A percentile compares a stretch with the other conserved stretches of the same genome.
Conservation (phyloP, 352 stramenopile species). For the Pythium plurisporium region DNA sequence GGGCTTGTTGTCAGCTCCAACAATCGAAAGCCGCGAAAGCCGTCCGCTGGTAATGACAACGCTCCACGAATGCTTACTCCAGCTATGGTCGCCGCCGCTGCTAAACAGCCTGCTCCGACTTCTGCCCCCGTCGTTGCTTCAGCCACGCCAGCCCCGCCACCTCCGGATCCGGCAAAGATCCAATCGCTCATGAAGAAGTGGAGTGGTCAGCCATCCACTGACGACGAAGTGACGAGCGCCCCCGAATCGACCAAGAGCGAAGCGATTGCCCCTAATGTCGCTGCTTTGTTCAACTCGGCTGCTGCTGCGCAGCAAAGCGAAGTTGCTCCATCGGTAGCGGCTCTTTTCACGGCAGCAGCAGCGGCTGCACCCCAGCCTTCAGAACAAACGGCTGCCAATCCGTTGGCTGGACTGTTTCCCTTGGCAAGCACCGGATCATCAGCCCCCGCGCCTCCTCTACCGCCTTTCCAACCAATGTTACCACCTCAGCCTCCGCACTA, state of each 20-base stretch:
- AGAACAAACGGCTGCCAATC: slow-evolving; percentile 9
- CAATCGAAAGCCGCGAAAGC: slow-evolving; percentile 15
- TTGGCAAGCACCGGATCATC: slow-evolving; percentile 26
- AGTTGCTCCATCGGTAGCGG: slow-evolving; percentile 38
- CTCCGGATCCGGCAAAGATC: slow-evolving; percentile 55
- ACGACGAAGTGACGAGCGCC: slow-evolving; percentile 6
- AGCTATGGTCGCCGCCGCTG: slow-evolving; percentile 5
- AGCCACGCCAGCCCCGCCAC: slow-evolving; percentile 18
- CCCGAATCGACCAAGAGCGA: slow-evolving; percentile 2
- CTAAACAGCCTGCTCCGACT: neutral
- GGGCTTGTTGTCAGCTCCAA: slow-evolving; percentile 15
- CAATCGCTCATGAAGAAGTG: slow-evolving; percentile 62
- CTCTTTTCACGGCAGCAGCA: slow-evolving; percentile 35
- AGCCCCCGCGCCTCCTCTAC: slow-evolving; percentile 6
- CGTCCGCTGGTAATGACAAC: slow-evolving; percentile 1
- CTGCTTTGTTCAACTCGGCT: slow-evolving; percentile 39
- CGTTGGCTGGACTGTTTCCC: slow-evolving; percentile 37
- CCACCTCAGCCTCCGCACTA: slow-evolving; percentile 3
- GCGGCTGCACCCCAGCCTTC: slow-evolving; percentile 5
- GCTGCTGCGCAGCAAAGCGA: slow-evolving; percentile 14
- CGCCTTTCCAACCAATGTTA: slow-evolving; percentile 3
- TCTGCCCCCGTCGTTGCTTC: neutral
- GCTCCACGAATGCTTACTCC: slow-evolving; percentile 9
- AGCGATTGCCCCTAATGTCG: slow-evolving; percentile 34
- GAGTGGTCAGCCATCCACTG: slow-evolving; percentile 28